phyloP scores from a whole-genome alignment of 148 eudicot species.

The Cornus controversa region DNA sequence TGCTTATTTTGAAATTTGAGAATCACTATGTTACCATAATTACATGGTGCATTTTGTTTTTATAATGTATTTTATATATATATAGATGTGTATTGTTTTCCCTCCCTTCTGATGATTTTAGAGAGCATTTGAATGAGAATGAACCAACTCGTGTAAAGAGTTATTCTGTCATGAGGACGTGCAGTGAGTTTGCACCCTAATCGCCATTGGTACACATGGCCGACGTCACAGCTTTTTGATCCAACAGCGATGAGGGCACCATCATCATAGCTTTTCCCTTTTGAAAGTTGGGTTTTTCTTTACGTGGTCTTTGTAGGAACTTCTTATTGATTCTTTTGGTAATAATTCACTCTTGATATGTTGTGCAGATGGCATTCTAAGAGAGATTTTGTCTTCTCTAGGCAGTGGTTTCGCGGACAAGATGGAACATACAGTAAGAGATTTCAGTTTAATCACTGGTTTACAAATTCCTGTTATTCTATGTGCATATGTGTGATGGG shows the following conservation, averaged over 20 bases:
- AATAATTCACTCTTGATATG: not conserved
- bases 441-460: conserved; percentile 8
- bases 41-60: not conserved
- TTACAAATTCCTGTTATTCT: not conserved
- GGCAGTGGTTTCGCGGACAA: conserved; percentile 95
- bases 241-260: no score
- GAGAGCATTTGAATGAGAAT: not conserved
- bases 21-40: not conserved
- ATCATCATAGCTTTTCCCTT: no score
- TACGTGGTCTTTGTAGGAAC: not conserved
- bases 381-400: conserved; percentile 88
- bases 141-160: not conserved
- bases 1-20: not conserved
- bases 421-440: conserved; percentile 92
- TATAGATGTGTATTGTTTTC: not conserved
- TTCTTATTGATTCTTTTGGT: not conserved
- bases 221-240: no score
- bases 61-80: no score
- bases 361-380: conserved; percentile 73
- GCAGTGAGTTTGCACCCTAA: no score
- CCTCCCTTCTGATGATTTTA: not conserved
- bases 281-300: not conserved
- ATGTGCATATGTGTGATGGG: not conserved
- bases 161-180: no score
- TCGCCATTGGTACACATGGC: no score